Evolutionary conservation across 2,329 filamentous ascomycete species (phyloP), one percentile per base, ranked within the genome.

Genomic region (Knufia fluminis): DNA sequence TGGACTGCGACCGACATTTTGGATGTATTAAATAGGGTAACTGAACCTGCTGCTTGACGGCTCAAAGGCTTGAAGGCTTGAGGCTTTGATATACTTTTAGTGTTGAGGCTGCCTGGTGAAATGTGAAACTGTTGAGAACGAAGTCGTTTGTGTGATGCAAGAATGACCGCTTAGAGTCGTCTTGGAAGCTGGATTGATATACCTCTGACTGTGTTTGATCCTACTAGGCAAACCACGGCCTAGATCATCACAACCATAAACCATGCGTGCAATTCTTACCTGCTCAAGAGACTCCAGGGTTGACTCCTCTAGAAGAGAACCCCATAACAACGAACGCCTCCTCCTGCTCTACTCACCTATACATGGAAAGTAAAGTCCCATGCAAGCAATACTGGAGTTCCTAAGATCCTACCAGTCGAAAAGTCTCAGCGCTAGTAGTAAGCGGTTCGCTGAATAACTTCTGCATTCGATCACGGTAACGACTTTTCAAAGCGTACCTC

Each of bases 1-100:
- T 48, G 45, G 17, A 48, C 45, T 26, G 45, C 45, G n/a, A 45
- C 31, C 19, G 42, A 32, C 42, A 35, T 35, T 8, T 10, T 32
- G 24, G 8, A 3, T 35, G 19, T 26, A 4, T 19, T 32, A 4
- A 8, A 17, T 36, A 17, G 6, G 9, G 9, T 16, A 14, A 17
- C 6, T 4, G n/a, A 31, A 31, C n/a, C n/a, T n/a, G n/a, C n/a
- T n/a, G n/a, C n/a, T n/a, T n/a, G n/a, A n/a, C n/a, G n/a, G n/a
- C n/a, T n/a, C n/a, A n/a, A n/a, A n/a, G n/a, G n/a, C n/a, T n/a
- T n/a, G n/a, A n/a, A n/a, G n/a, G n/a, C n/a, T n/a, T n/a, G n/a
- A n/a, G n/a, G n/a, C n/a, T n/a, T n/a, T n/a, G n/a, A n/a, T n/a
- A n/a, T n/a, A n/a, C n/a, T n/a, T n/a, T n/a, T n/a, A n/a, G n/a